Percentiles rank a stretch among this genome's conserved stretches.
Evolutionary conservation across 441 rosid genomes (phyloP).

Genomic region (Adansonia gregorii): DNA sequence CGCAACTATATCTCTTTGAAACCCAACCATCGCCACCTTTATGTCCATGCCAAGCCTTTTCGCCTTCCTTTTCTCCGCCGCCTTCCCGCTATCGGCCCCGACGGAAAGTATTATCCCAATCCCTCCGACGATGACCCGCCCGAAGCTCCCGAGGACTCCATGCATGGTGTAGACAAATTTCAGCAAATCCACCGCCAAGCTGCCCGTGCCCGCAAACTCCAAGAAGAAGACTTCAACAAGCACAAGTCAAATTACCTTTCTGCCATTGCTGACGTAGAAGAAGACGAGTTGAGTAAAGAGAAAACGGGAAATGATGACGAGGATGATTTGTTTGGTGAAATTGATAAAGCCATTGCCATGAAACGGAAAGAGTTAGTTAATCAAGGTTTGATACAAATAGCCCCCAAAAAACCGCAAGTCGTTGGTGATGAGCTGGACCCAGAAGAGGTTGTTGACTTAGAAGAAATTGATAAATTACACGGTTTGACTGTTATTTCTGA

Average conservation of each 20-base stretch:
- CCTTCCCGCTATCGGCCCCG: slow-evolving; percentile 41
- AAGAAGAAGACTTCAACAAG: slow-evolving; percentile 76
- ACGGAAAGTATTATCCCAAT: slow-evolving; percentile 61
- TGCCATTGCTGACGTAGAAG: slow-evolving; percentile 77
- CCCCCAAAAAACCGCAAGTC: slow-evolving; percentile 37
- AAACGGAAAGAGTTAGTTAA: slow-evolving; percentile 77
- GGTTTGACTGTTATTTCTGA: slow-evolving; percentile 55
- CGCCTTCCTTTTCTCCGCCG: slow-evolving; percentile 29
- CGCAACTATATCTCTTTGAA: slow-evolving; percentile 32
- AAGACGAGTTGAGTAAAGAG: slow-evolving; percentile 55
- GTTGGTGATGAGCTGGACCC: slow-evolving; percentile 63
- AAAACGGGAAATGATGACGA: slow-evolving; percentile 35
- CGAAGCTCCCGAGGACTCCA: slow-evolving; percentile 80
- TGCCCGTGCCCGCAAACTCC: slow-evolving; percentile 61
- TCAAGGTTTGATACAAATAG: slow-evolving; percentile 64
- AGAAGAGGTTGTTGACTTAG: slow-evolving; percentile 80
- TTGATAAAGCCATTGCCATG: slow-evolving; percentile 83
- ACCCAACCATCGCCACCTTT: neutral
- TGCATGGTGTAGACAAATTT: slow-evolving; percentile 78
- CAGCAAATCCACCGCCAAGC: slow-evolving; percentile 79
- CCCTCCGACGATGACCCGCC: slow-evolving; percentile 87
- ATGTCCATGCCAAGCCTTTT: slow-evolving; percentile 34
- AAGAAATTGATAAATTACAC: slow-evolving; percentile 71
- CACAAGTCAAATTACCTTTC: slow-evolving; percentile 67
- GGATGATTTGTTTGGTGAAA: slow-evolving; percentile 82